These are phyloP conservation scores for Saturnispora gosingensis DNA, from an alignment of 805 yeast species.

Conservation along the genomic window DNA sequence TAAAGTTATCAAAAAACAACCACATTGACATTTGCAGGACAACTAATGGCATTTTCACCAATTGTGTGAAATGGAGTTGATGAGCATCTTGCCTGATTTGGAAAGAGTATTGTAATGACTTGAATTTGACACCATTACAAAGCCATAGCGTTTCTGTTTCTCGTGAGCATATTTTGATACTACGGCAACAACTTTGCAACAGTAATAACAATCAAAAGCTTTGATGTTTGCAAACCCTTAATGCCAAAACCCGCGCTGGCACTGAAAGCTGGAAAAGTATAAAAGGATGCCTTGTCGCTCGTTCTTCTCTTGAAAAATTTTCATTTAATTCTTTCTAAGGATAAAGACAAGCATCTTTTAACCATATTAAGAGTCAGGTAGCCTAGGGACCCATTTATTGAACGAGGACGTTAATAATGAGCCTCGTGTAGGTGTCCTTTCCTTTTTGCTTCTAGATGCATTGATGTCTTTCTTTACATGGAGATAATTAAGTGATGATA, in stretches of 20 bases:
- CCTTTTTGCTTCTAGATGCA: background rate
- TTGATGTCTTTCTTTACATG: background rate
- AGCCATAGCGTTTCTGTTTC: background rate
- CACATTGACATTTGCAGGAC: too few relatives aligned
- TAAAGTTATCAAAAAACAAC: too few relatives aligned
- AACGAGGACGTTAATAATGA: background rate
- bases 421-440: background rate
- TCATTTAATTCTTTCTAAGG: background rate
- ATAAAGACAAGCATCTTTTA: background rate
- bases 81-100: background rate
- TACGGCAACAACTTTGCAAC: background rate
- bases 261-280: background rate
- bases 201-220: background rate
- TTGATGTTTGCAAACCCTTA: background rate
- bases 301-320: background rate
- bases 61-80: background rate
- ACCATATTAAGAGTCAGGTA: background rate
- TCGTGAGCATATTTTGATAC: background rate
- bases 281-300: background rate
- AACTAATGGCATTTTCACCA: background rate
- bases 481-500: conserved; percentile 22
- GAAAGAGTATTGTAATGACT: background rate
- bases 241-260: background rate
- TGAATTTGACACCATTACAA: background rate
- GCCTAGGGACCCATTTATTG: background rate